Evolutionary conservation across 1,139 yeast genomes (phyloP).

Genomic region (Yamadazyma oceani): DNA sequence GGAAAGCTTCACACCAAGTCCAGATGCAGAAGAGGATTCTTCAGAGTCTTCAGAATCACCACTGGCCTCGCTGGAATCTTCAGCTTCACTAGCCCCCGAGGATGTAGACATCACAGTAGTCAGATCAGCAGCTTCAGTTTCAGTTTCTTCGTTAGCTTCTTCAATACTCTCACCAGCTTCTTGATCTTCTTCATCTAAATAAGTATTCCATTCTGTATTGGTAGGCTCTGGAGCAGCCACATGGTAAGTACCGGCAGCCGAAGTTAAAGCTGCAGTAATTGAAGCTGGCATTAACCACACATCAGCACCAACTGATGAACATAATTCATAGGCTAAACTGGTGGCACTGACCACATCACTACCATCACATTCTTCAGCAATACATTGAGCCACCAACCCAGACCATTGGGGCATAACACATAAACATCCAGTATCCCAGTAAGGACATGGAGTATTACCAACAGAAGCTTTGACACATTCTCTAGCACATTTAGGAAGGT

Average conservation of each 20-base stretch:
- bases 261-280: constrained; percentile 24
- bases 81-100: too few species aligned
- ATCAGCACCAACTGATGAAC: constrained; percentile 47
- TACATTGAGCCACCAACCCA: constrained; percentile 46
- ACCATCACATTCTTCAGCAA: constrained; percentile 42
- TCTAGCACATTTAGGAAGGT: constrained; percentile 45
- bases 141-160: constrained; percentile 4
- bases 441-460: constrained; percentile 48
- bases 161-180: constrained; percentile 4
- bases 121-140: constrained; percentile 2
- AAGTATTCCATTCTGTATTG: constrained; percentile 13
- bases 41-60: constrained; percentile 17
- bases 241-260: constrained; percentile 16
- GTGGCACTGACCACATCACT: constrained; percentile 41
- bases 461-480: constrained; percentile 38
- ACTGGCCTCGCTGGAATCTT: constrained; percentile 5
- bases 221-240: constrained; percentile 15
- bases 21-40: constrained; percentile 21
- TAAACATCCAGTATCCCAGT: constrained; percentile 56
- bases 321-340: constrained; percentile 41
- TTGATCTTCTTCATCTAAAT: constrained; percentile 9
- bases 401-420: constrained; percentile 54
- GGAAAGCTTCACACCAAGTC: constrained; percentile 16
- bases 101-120: constrained; percentile 5
- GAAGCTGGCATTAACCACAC: constrained; percentile 49